These are phyloP conservation scores for Lycium barbarum DNA, from an alignment of 257 asterid species.

Conservation along the genomic window DNA sequence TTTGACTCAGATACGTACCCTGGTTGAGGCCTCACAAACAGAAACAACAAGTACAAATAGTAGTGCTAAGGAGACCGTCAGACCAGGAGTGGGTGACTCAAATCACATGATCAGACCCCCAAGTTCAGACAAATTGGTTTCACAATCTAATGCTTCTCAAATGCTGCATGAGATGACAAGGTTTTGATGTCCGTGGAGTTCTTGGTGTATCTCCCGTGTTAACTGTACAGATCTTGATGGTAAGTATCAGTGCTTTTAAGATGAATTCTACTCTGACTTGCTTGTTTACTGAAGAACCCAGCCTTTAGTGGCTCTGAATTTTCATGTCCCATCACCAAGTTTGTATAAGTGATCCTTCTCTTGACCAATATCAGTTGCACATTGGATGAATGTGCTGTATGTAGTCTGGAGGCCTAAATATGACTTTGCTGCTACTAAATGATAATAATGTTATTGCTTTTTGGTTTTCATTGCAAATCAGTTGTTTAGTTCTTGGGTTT, in stretches of 20 bases:
- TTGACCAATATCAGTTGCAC: neutral
- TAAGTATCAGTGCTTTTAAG: neutral
- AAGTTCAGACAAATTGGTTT: slow-evolving; percentile 79
- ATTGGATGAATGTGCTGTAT: too few relatives aligned
- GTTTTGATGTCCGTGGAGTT: slow-evolving; percentile 50
- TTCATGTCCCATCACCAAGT: slow-evolving; percentile 4
- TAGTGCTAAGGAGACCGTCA: slow-evolving; percentile 54
- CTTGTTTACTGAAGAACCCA: neutral
- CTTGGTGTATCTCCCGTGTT: slow-evolving; percentile 16
- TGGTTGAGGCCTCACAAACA: slow-evolving; percentile 68
- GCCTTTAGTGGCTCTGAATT: neutral
- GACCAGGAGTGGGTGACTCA: slow-evolving; percentile 56
- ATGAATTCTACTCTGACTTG: slow-evolving; percentile 13
- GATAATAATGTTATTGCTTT: too few relatives aligned
- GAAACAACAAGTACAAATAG: slow-evolving; percentile 49
- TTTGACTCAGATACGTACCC: slow-evolving; percentile 56
- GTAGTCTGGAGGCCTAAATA: too few relatives aligned
- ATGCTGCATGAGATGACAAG: slow-evolving; percentile 73
- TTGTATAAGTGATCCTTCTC: slow-evolving; percentile 6
- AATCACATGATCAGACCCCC: slow-evolving; percentile 69
- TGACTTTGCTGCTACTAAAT: too few relatives aligned
- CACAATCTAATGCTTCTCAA: slow-evolving; percentile 68
- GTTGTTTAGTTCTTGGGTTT: too few relatives aligned
- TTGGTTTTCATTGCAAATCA: too few relatives aligned
- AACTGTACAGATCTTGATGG: slow-evolving; percentile 27